phyloP scores from a whole-genome alignment of 306 rosid species.

The Rosa lucieae region DNA sequence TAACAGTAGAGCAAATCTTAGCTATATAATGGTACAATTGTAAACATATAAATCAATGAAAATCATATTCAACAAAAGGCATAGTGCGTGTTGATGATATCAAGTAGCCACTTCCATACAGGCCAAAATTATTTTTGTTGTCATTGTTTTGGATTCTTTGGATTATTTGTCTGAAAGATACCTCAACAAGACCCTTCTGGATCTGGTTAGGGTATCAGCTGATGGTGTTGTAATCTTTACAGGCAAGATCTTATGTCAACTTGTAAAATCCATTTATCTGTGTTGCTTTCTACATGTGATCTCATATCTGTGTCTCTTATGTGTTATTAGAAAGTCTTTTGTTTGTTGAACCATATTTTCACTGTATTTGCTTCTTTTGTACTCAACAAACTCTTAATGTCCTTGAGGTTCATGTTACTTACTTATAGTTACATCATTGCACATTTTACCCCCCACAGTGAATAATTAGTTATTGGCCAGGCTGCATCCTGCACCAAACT shows the following conservation, averaged over 20 bases:
- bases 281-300: neutral
- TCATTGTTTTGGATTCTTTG: constrained; percentile 68
- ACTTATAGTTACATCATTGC: neutral
- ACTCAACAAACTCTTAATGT: neutral
- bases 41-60: no score
- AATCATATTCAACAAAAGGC: constrained; percentile 17
- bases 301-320: neutral
- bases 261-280: neutral
- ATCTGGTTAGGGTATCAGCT: constrained; percentile 61
- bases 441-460: neutral
- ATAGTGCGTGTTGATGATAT: constrained; percentile 64
- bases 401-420: neutral
- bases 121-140: constrained; percentile 67
- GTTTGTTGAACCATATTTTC: neutral
- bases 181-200: constrained; percentile 77
- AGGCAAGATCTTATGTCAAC: constrained; percentile 32
- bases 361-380: neutral
- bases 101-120: constrained; percentile 72
- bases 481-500: neutral
- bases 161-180: constrained; percentile 72
- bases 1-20: no score
- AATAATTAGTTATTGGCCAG: neutral
- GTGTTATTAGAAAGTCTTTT: neutral
- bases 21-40: no score
- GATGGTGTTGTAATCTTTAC: constrained; percentile 63